Base-by-base conservation (phyloP, 139 green algal genomes). In the Chlorella vulgaris region DNA sequence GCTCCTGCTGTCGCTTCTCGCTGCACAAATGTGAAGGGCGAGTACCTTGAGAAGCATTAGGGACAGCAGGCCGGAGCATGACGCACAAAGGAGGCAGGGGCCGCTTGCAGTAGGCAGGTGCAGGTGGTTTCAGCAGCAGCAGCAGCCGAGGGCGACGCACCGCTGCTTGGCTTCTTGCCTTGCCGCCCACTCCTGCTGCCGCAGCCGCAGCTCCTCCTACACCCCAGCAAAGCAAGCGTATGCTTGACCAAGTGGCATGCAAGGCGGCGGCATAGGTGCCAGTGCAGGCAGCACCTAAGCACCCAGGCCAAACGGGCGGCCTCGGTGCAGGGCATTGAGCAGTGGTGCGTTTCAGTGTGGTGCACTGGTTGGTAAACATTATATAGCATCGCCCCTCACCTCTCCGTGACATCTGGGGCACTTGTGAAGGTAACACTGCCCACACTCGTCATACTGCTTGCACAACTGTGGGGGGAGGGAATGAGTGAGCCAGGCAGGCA, bases 381-480 rank as follows among this genome's bases (percentile, higher is more conserved):
- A n/a, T n/a, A n/a, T n/a, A n/a, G n/a, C n/a, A n/a, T n/a, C n/a
- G n/a, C n/a, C n/a, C n/a, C 70, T 43, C 50, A 78, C 70, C 47
- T 78, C 70, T 29, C 73, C 73, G 13, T 79, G 73, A 53, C 51
- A 79, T 24, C 35, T 35, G 0, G 73, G 73, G 73, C 73, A 79
- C 18, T n/a, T 39, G 36, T 79, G 69, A 2, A 76, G 39, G 43
- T 43, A 76, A n/a, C 69, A 76, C 42, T 76, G 42, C 7, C 73
- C 73, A n/a, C 13, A 38, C 7, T 79, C 73, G 7, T 69, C 73
- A 1, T 29, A 79, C 2, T 79, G n/a, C 8, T 50, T 22, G 58
- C 73, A 79, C 18, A 43, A 29, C 73, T 79, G 73, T 13, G 51
- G 21, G 51, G 21, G 21, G 28, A 55, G 1, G 63, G 35, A 22